Conservation (phyloP, 768 basidiomycete genomes). For the Lentinula sp. region DNA sequence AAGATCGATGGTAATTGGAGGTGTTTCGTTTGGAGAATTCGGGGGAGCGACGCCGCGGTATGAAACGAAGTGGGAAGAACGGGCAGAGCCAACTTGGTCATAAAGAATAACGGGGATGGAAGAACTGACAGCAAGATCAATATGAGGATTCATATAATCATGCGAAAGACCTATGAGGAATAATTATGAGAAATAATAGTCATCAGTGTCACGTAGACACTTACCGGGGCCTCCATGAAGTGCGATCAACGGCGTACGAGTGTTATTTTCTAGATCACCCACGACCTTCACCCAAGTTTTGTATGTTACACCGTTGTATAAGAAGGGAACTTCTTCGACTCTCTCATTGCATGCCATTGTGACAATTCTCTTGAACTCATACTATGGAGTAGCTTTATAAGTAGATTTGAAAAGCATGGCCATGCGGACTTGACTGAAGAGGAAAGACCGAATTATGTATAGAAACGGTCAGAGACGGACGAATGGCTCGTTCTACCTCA, state of each 20-base stretch:
- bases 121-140: slow-evolving; percentile 10
- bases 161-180: slow-evolving; percentile 9
- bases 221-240: slow-evolving; percentile 44
- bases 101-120: slow-evolving; percentile 40
- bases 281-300: background rate
- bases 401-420: background rate
- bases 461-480: background rate
- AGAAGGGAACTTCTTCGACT: background rate
- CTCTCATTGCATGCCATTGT: background rate
- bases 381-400: too few relatives aligned
- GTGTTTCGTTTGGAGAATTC: slow-evolving; percentile 12
- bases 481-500: too few relatives aligned
- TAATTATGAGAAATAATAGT: background rate
- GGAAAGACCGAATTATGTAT: background rate
- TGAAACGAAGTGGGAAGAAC: slow-evolving; percentile 33
- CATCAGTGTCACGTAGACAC: background rate
- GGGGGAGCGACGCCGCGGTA: background rate
- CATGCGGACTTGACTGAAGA: background rate
- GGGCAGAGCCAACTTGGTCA: slow-evolving; percentile 43
- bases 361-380: background rate
- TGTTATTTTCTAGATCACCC: background rate
- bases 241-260: slow-evolving; percentile 25
- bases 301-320: background rate
- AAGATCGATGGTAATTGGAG: slow-evolving; percentile 31
- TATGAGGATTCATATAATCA: background rate